phyloP scores from a whole-genome alignment of 768 basidiomycete genomes.

The Roridomyces roridus region DNA sequence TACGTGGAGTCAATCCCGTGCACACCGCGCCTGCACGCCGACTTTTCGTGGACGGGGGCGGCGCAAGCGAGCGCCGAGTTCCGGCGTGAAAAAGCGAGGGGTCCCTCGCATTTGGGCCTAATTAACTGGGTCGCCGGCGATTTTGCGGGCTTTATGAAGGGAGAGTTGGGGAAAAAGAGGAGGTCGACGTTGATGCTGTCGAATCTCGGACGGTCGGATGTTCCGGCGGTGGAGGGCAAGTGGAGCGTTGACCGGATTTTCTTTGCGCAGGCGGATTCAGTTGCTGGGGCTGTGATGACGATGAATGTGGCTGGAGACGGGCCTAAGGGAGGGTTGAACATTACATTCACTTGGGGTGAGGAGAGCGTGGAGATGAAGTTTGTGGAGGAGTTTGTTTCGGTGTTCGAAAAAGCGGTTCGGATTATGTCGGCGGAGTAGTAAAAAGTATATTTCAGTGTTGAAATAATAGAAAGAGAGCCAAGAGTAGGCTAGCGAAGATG shows the following conservation, averaged over 20 bases:
- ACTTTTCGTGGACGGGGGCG: conserved; percentile 40
- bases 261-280: conserved; percentile 34
- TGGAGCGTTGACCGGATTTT: no score
- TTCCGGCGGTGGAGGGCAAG: conserved; percentile 14
- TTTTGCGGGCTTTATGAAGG: conserved; percentile 33
- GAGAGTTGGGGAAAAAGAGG: conserved; percentile 40
- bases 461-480: no score
- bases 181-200: conserved; percentile 38
- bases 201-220: conserved; percentile 40
- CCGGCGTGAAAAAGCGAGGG: conserved; percentile 21
- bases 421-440: no score
- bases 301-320: conserved; percentile 30
- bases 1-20: conserved; percentile 31
- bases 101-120: conserved; percentile 34
- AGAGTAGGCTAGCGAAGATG: no score
- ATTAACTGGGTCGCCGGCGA: conserved; percentile 39
- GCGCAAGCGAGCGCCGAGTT: conserved; percentile 31
- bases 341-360: no score
- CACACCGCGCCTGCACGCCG: conserved; percentile 26
- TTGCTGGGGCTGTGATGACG: conserved; percentile 33
- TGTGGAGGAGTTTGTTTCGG: conserved; percentile 28
- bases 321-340: no score
- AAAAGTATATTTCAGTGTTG: no score
- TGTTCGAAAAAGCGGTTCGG: conserved; percentile 26
- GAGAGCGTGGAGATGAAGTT: no score